Evolutionary conservation across 2,329 filamentous ascomycete species (phyloP), one percentile per base, ranked within the genome.

Genomic region (Xylaria sp.): DNA sequence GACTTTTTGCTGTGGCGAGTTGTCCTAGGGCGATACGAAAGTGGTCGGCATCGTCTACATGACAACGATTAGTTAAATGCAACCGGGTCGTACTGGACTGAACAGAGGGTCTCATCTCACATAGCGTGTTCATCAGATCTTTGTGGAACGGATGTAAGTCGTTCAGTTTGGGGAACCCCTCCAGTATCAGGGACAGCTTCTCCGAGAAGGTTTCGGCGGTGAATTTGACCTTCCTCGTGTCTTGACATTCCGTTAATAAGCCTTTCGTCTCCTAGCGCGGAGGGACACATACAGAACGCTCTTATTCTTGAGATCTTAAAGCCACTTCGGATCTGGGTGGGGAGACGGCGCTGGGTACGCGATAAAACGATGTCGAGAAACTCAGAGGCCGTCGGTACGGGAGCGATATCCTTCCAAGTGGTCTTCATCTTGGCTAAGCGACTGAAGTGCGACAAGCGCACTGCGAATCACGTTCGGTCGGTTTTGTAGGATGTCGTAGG

Each of bases 161-260:
- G 80, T 94, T 91, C 64, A 99, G 87, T 68, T 94, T 90, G 65
- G 96, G 96, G 79, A 99, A 98, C 76, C 92, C 93, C 81, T 97
- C 71, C 66, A 74, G 51, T 54, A 74, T 74, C 7, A 70, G 46
- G 18, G 69, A 68, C 74, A 99, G 90, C 84, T 98, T 98, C 82
- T 99, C 96, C 74, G 91, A 90, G 82, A 98, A 98, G 51, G 95
- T 98, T 84, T 99, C 96, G 79, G 95, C 91, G 6, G 96, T 98
- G 84, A 94, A 99, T 84, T 98, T 98, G 87, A 98, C 94, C 84
- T 98, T 98, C 81, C 96, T 88, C 55, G 95, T 98, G 83, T 98
- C 34, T 98, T 84, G 98, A 98, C 59, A 85, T 86, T 81, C 95
- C 70, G 10, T 37, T 37, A 37, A 37, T 37, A 37, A 37, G 8